phyloP scores from a whole-genome alignment of 225 moss, liverwort and hornwort species.

The Bryoerythrophyllum caledonicum region DNA sequence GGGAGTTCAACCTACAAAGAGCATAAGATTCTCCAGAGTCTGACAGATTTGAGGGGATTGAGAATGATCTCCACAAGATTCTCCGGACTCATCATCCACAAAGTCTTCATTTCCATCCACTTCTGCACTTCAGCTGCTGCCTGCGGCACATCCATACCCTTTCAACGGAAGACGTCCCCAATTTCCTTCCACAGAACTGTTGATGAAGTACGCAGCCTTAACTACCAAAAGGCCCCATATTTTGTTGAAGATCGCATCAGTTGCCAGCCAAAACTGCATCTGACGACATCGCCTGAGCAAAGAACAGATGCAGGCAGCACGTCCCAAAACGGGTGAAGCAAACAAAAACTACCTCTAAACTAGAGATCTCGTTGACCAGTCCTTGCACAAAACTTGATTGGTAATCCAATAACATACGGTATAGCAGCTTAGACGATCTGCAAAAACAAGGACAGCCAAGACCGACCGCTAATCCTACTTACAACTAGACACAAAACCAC shows the following conservation, averaged over 20 bases:
- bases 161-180: slow-evolving; percentile 25
- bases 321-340: slow-evolving; percentile 69
- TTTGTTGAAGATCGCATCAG: slow-evolving; percentile 50
- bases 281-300: slow-evolving; percentile 76
- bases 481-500: slow-evolving; percentile 20
- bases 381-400: slow-evolving; percentile 44
- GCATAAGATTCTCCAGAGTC: slow-evolving; percentile 13
- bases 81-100: slow-evolving; percentile 22
- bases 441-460: slow-evolving; percentile 34
- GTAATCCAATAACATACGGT: slow-evolving; percentile 26
- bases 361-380: slow-evolving; percentile 36
- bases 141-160: slow-evolving; percentile 15
- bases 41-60: slow-evolving; percentile 13
- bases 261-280: slow-evolving; percentile 68
- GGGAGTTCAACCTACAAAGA: neutral
- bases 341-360: slow-evolving; percentile 49
- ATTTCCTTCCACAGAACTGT: slow-evolving; percentile 21
- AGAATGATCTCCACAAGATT: slow-evolving; percentile 13
- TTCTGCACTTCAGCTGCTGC: slow-evolving; percentile 33
- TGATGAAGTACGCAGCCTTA: slow-evolving; percentile 37
- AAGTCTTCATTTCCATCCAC: slow-evolving; percentile 20
- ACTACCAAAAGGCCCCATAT: slow-evolving; percentile 37
- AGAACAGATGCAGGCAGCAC: slow-evolving; percentile 63
- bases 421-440: slow-evolving; percentile 33
- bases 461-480: slow-evolving; percentile 31